Conservation (phyloP, 192 early-diverging fungal species). For the Rhizophagus sp. region DNA sequence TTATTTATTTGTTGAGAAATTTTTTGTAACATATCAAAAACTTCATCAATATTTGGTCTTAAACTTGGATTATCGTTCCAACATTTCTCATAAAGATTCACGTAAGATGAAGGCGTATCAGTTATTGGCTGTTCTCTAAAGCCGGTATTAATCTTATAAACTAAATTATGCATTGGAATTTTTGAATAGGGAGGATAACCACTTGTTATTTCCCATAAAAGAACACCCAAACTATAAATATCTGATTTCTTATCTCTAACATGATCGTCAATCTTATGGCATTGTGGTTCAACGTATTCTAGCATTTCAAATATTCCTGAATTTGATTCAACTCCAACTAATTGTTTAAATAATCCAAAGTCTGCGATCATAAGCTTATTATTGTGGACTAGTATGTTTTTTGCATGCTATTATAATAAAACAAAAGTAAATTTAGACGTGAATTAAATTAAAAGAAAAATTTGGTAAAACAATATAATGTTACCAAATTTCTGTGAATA, state of each 20-base stretch:
- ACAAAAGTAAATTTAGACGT: neutral
- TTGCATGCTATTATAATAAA: neutral
- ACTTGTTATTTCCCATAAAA: too few relatives aligned
- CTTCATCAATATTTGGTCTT: constrained; percentile 23
- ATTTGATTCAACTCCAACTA: too few relatives aligned
- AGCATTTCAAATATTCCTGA: too few relatives aligned
- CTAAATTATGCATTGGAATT: neutral
- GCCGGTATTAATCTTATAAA: neutral
- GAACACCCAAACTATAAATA: constrained; percentile 33
- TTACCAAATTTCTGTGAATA: too few relatives aligned
- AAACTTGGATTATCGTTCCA: constrained; percentile 33
- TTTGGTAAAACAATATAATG: too few relatives aligned
- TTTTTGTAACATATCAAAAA: too few relatives aligned
- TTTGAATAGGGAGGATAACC: constrained; percentile 30
- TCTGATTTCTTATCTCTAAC: constrained; percentile 37
- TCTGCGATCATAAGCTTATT: too few relatives aligned
- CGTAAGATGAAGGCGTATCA: constrained; percentile 39
- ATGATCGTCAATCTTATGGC: neutral
- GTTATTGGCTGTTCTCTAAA: constrained; percentile 33
- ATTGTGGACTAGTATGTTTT: too few relatives aligned
- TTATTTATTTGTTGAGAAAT: neutral
- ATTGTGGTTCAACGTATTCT: neutral
- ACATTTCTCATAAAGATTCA: constrained; percentile 42
- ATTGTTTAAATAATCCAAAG: too few relatives aligned
- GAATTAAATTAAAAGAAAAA: neutral